Base-by-base conservation (phyloP, 1,139 yeast genomes). In the Debaryomyces coudertii region DNA sequence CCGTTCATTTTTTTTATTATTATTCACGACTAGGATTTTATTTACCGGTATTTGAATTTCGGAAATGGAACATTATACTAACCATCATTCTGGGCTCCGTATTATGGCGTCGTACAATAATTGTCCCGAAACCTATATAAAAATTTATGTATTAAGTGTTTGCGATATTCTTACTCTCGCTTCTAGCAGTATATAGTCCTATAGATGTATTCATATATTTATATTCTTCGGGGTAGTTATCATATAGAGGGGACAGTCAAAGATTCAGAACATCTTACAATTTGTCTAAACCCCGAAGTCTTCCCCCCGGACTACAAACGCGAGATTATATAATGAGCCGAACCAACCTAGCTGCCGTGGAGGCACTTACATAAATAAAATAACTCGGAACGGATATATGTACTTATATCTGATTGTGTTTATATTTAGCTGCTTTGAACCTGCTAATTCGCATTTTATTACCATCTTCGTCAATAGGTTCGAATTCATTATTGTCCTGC, bases 391-490 rank as follows among this genome's bases (percentile, higher is more conserved):
- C 41, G 41, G 41, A 28, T 37, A 37, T 18, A 20, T 16, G 31
- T 25, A 16, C 31, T n/a, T 36, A 36, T 4, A 2, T 7, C 5
- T 35, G 20, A 12, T 14, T 25, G 12, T 9, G 40, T 5, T n/a
- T 5, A 7, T 23, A 20, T 15, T 28, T 46, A 15, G 87, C 84
- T n/a, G 87, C 80, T 55, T 76, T 87, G 62, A 89, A 89, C 44
- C 90, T 68, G 57, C 95, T 87, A 1, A 80, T 67, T 51, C 72
- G 82, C 9, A 77, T 56, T 0, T 83, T 82, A 44, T 81, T 78
- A 0, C 89, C 90, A 33, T 70, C 62, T 48, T 82, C 86, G 54
- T 87, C 92, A n/a, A 87, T 68, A 0, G 90, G 90, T 56, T 87
- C 95, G 14, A 81, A 60, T 49, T 83, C 93, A 48, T 66, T 58